Percentiles rank a stretch among this genome's conserved stretches.
These are phyloP conservation scores for Rosa chinensis DNA, from an alignment of 306 rosid species.

Conservation along the genomic window DNA sequence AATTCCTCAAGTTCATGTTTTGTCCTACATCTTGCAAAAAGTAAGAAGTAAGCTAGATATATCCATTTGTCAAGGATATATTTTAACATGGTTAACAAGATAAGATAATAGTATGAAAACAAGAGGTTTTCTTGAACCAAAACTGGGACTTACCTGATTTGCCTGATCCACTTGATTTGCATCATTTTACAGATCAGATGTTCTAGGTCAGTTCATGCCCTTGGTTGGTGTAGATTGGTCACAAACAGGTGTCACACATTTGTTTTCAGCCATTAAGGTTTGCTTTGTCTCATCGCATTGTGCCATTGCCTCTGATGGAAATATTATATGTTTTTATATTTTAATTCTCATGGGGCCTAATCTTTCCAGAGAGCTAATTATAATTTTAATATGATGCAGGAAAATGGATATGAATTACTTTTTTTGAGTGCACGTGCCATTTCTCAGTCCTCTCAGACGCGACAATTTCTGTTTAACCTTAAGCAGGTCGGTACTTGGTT, in stretches of 20 bases:
- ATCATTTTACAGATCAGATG: conserved; percentile 71
- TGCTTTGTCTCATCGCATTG: conserved; percentile 18
- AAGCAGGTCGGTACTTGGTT: conserved; percentile 64
- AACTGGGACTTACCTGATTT: conserved; percentile 3
- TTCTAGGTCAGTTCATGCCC: conserved; percentile 99
- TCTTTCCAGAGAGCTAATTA: background rate
- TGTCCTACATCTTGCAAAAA: background rate
- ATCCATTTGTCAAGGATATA: background rate
- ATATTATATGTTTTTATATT: background rate
- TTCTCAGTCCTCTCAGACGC: conserved; percentile 83
- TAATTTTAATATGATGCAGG: conserved; percentile 52
- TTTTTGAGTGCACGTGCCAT: conserved; percentile 98
- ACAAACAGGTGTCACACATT: conserved; percentile 91
- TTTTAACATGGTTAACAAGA: background rate
- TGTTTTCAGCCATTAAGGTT: conserved; percentile 97
- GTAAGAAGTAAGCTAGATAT: background rate
- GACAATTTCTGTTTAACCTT: conserved; percentile 86
- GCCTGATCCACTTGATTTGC: conserved; percentile 24
- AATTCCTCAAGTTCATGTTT: background rate
- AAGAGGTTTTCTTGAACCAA: background rate
- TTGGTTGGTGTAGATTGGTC: conserved; percentile 99
- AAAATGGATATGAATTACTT: conserved; percentile 91
- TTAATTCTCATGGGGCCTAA: background rate
- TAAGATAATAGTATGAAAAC: background rate
- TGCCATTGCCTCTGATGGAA: background rate